Percentiles rank a stretch among this genome's conserved stretches.
Evolutionary conservation across 768 basidiomycete species (phyloP).

Genomic region (Plicaturopsis crispa): DNA sequence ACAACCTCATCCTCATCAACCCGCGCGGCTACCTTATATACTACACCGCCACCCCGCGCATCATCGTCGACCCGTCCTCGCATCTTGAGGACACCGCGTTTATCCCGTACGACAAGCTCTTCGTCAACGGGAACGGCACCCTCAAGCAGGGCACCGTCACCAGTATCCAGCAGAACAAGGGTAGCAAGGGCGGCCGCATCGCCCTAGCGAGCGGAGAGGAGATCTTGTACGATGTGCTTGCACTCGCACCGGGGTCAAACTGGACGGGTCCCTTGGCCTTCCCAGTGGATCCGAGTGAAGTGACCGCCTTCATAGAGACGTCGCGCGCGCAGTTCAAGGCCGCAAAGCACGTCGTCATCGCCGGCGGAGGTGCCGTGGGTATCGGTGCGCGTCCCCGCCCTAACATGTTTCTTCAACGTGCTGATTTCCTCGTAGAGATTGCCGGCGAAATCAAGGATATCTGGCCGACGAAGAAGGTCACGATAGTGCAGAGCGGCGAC

Average conservation of each 20-base stretch:
- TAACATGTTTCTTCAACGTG: no score
- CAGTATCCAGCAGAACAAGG: constrained; percentile 17
- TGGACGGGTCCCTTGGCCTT: constrained; percentile 46
- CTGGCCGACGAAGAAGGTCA: constrained; percentile 37
- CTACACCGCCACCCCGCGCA: constrained; percentile 30
- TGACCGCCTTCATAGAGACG: constrained; percentile 16
- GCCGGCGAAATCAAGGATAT: constrained; percentile 27
- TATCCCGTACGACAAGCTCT: constrained; percentile 45
- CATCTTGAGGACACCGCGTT: constrained; percentile 35
- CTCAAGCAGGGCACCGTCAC: constrained; percentile 33
- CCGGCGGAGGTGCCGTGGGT: constrained; percentile 51
- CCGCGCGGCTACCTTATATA: constrained; percentile 29
- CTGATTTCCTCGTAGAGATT: no score
- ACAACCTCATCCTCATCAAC: constrained; percentile 33
- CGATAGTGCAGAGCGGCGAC: constrained; percentile 49
- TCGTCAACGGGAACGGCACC: constrained; percentile 36
- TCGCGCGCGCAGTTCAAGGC: constrained; percentile 27
- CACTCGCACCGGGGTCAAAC: constrained; percentile 50
- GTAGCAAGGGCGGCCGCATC: constrained; percentile 34
- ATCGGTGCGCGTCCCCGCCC: no score
- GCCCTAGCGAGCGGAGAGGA: constrained; percentile 41
- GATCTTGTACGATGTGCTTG: constrained; percentile 45
- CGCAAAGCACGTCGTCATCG: constrained; percentile 39
- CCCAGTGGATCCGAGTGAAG: constrained; percentile 24
- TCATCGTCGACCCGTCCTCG: constrained; percentile 23